Evolutionary conservation across 2,329 filamentous ascomycete genomes (phyloP).

Genomic region (Berkeleyomyces rouxiae): DNA sequence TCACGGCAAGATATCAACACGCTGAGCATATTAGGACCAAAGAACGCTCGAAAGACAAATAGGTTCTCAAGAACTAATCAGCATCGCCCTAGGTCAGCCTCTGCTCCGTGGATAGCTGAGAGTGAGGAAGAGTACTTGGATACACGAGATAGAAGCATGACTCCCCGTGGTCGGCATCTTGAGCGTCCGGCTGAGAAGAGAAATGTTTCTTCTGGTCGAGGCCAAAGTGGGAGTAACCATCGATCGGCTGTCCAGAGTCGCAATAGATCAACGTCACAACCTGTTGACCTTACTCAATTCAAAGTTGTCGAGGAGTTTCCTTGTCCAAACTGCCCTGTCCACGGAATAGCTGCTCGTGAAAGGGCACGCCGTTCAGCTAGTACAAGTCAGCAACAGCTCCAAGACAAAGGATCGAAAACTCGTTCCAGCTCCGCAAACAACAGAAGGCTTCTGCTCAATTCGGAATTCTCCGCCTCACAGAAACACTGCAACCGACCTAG

Average conservation of each 20-base stretch:
- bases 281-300: conserved; percentile 10
- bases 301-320: conserved; percentile 12
- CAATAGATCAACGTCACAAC: not conserved
- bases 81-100: not conserved
- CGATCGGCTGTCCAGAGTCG: not conserved
- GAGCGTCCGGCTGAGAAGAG: not conserved
- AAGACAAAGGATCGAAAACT: not conserved
- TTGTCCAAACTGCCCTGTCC: conserved; percentile 12
- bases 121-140: not conserved
- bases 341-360: not conserved
- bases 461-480: not conserved
- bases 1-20: not conserved
- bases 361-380: not conserved
- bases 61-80: not conserved
- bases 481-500: too few relatives aligned
- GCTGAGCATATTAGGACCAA: not conserved
- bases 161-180: not conserved
- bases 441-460: not conserved
- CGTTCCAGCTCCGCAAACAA: not conserved
- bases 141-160: not conserved
- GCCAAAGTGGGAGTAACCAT: not conserved
- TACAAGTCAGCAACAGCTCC: not conserved
- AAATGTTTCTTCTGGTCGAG: not conserved
- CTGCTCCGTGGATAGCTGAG: not conserved
- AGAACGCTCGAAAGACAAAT: too few relatives aligned